phyloP scores from a whole-genome alignment of 768 basidiomycete species.

The Boletus subparvulus region DNA sequence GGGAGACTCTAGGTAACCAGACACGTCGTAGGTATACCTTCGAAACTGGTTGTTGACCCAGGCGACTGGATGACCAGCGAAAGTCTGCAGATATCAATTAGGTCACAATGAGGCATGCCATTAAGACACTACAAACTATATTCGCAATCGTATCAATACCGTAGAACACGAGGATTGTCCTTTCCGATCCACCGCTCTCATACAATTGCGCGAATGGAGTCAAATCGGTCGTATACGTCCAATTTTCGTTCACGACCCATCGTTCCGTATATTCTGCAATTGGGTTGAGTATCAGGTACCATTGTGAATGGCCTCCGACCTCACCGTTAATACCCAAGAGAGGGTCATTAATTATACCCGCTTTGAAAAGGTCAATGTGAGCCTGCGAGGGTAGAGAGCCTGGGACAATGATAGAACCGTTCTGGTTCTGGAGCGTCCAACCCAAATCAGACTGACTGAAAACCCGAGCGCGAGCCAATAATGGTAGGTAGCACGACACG shows the following conservation, averaged over 20 bases:
- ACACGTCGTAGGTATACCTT: slow-evolving; percentile 54
- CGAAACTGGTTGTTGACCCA: slow-evolving; percentile 61
- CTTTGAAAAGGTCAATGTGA: slow-evolving; percentile 51
- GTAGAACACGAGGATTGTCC: slow-evolving; percentile 50
- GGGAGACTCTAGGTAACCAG: slow-evolving; percentile 39
- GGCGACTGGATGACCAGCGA: slow-evolving; percentile 50
- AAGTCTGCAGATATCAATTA: slow-evolving; percentile 35
- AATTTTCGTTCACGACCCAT: slow-evolving; percentile 56
- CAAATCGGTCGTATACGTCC: slow-evolving; percentile 58
- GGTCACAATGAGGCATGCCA: background rate
- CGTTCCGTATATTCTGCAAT: slow-evolving; percentile 50
- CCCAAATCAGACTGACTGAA: slow-evolving; percentile 47
- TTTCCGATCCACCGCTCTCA: slow-evolving; percentile 21
- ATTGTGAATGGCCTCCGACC: slow-evolving; percentile 2
- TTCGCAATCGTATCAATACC: slow-evolving; percentile 59
- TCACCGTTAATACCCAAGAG: slow-evolving; percentile 53
- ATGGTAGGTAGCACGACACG: slow-evolving; percentile 8
- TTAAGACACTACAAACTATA: slow-evolving; percentile 37
- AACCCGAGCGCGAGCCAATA: slow-evolving; percentile 20
- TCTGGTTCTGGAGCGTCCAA: slow-evolving; percentile 56
- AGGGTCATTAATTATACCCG: slow-evolving; percentile 54
- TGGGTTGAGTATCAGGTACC: background rate
- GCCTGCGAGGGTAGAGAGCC: slow-evolving; percentile 52
- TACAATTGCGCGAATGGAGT: slow-evolving; percentile 39
- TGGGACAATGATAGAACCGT: slow-evolving; percentile 53